These are phyloP conservation scores for Candida arabinofermentans DNA, from an alignment of 805 yeast species.

Conservation along the genomic window DNA sequence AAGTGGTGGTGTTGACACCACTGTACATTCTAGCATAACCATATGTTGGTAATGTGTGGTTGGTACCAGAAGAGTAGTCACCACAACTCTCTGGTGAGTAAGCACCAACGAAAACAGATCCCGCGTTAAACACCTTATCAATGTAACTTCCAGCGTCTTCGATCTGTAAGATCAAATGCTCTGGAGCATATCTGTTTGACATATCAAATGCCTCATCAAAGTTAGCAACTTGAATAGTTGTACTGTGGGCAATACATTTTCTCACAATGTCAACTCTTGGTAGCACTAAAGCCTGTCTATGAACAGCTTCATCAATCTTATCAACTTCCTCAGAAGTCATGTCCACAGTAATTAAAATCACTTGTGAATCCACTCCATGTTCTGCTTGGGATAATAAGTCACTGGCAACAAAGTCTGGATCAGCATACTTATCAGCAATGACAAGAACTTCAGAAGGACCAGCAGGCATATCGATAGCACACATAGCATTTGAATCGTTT, in stretches of 20 bases:
- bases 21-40: slow-evolving; percentile 97
- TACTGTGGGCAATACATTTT: slow-evolving; percentile 88
- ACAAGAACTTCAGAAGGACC: slow-evolving; percentile 98
- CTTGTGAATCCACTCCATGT: slow-evolving; percentile 98
- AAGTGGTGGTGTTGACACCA: slow-evolving; percentile 95
- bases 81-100: slow-evolving; percentile 98
- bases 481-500: slow-evolving; percentile 90
- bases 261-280: slow-evolving; percentile 94
- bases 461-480: slow-evolving; percentile 99
- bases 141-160: slow-evolving; percentile 74
- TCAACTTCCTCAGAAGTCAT: slow-evolving; percentile 56
- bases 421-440: slow-evolving; percentile 83
- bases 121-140: slow-evolving; percentile 80
- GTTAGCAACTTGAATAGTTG: slow-evolving; percentile 63
- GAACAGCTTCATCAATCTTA: slow-evolving; percentile 77
- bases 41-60: slow-evolving; percentile 97
- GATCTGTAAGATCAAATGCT: slow-evolving; percentile 90
- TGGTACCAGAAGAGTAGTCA: slow-evolving; percentile 96
- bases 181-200: slow-evolving; percentile 94
- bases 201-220: slow-evolving; percentile 80
- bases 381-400: slow-evolving; percentile 97
- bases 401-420: slow-evolving; percentile 95
- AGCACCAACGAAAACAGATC: slow-evolving; percentile 94
- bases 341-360: slow-evolving; percentile 79
- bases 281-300: slow-evolving; percentile 73